Conservation (phyloP, 495 filamentous ascomycete genomes). For the Trichoderma virens region DNA sequence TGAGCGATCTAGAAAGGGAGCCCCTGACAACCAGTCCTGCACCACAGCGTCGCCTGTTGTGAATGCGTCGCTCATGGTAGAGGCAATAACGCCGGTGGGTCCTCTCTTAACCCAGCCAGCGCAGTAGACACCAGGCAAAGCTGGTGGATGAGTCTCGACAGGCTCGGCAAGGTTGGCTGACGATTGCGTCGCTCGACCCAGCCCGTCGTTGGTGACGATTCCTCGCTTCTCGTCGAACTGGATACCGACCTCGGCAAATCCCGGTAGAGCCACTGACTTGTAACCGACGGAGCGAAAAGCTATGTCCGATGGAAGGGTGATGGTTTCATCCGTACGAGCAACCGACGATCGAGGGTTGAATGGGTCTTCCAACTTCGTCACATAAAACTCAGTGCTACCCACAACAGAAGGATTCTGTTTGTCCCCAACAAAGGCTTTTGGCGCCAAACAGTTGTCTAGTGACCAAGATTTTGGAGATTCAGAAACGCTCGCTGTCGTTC, state of each 20-base stretch:
- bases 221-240: slow-evolving; percentile 67
- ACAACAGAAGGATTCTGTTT: slow-evolving; percentile 38
- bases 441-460: slow-evolving; percentile 72
- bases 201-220: slow-evolving; percentile 76
- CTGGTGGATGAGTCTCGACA: neutral
- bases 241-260: slow-evolving; percentile 67
- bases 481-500: slow-evolving; percentile 43
- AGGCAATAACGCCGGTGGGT: slow-evolving; percentile 91
- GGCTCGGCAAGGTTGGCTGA: slow-evolving; percentile 17
- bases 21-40: slow-evolving; percentile 52
- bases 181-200: slow-evolving; percentile 54
- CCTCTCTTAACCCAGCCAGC: slow-evolving; percentile 96
- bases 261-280: slow-evolving; percentile 66
- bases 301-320: slow-evolving; percentile 47
- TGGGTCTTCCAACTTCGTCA: slow-evolving; percentile 42
- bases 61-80: slow-evolving; percentile 94
- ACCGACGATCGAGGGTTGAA: slow-evolving; percentile 48
- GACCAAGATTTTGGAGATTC: slow-evolving; percentile 64
- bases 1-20: slow-evolving; percentile 40
- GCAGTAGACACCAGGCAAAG: slow-evolving; percentile 74
- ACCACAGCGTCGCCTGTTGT: slow-evolving; percentile 74
- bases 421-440: slow-evolving; percentile 55
- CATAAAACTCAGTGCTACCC: slow-evolving; percentile 55
- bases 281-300: slow-evolving; percentile 94
- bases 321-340: slow-evolving; percentile 33